Base-by-base conservation (phyloP, 495 filamentous ascomycete species). In the Aspergillus kassunensis region DNA sequence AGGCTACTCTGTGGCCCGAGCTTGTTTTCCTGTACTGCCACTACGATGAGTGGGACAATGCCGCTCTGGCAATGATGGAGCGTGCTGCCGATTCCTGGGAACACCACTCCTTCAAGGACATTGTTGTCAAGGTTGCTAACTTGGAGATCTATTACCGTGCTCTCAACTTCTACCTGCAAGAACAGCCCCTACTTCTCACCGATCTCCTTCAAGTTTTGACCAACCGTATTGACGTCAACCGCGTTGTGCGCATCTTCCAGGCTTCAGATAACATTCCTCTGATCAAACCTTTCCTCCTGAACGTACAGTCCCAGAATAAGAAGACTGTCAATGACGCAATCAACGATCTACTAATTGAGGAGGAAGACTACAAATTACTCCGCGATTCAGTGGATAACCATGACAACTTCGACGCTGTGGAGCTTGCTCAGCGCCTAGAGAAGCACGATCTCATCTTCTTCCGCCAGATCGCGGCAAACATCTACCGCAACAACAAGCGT, bases 51-150 rank as follows among this genome's bases (percentile, higher is more conserved):
- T 97, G 88, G 76, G 95, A 99, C 73, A 99, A 99, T 65, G 93
- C 95, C 21, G 93, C 93, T 19, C 80, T 99, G 50, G 91, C 95
- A 29, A 97, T 99, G 81, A 99, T 99, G 90, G 95, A 99, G 80
- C 90, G 93, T 59, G 89, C 95, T 30, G 86, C 95, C 45, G 92
- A 97, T 72, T 89, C 95, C 3, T 99, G 95, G 95, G 95, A 99
- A 70, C 95, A 99, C 74, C 93, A 97, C 71, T 95, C 92, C 24
- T 97, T 99, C 85, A 97, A 97, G 82, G 95, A 97, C 68, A 97
- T 96, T 54, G 80, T 96, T 51, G 85, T 96, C 74, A 97, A 97
- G 82, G 92, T 96, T 54, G 90, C 93, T 60, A 99, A 99, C 73
- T 70, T 97, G 63, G 95, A 99, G 71, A 97, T 99, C 66, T 97